These are phyloP conservation scores for Millerozyma acaciae DNA, from an alignment of 805 yeast genomes.

Conservation along the genomic window DNA sequence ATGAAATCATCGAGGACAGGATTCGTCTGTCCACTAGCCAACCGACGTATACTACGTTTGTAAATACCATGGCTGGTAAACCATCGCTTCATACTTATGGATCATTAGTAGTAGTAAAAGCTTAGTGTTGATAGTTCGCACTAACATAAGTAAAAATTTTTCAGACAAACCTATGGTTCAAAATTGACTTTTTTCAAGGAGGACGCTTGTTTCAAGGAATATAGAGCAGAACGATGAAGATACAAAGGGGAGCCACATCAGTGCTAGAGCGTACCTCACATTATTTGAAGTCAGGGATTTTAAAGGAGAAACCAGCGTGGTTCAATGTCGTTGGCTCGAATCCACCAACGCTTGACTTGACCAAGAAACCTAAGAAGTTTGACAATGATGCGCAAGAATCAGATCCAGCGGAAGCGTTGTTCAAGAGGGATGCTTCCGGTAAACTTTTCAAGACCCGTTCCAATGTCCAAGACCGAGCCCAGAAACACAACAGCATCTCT, in stretches of 20 bases:
- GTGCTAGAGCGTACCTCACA: slow-evolving; percentile 81
- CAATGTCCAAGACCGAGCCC: slow-evolving; percentile 30
- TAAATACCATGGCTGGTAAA: no score
- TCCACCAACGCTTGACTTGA: slow-evolving; percentile 72
- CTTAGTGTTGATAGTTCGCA: not conserved
- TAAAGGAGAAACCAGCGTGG: slow-evolving; percentile 81
- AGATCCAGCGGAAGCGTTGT: slow-evolving; percentile 26
- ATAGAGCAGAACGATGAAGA: slow-evolving; percentile 45
- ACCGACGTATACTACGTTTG: no score
- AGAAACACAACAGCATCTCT: slow-evolving; percentile 39
- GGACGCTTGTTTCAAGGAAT: no score
- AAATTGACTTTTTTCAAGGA: no score
- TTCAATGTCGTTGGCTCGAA: slow-evolving; percentile 74
- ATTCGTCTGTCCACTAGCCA: no score
- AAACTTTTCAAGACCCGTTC: slow-evolving; percentile 46
- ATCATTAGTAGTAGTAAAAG: not conserved
- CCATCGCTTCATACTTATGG: slow-evolving; percentile 4
- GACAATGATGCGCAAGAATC: slow-evolving; percentile 18
- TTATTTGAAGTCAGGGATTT: slow-evolving; percentile 65
- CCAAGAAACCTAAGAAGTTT: slow-evolving; percentile 39
- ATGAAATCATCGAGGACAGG: no score
- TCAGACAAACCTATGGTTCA: no score
- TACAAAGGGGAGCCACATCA: slow-evolving; percentile 63
- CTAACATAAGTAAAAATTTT: slow-evolving; percentile 7
- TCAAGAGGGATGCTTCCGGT: slow-evolving; percentile 13